phyloP scores from a whole-genome alignment of 805 yeast species.

The Candida alai region DNA sequence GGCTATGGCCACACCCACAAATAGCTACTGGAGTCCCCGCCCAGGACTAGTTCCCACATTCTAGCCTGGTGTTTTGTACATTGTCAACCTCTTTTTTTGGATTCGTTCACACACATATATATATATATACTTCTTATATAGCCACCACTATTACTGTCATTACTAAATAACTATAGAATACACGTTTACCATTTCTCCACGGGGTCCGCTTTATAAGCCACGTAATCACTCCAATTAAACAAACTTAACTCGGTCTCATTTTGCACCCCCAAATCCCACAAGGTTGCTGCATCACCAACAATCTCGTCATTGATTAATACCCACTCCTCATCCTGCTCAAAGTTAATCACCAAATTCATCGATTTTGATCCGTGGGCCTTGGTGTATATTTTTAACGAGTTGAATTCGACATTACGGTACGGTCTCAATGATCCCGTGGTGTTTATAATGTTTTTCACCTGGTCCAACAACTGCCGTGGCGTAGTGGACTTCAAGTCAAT shows the following conservation, averaged over 20 bases:
- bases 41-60: conserved; percentile 1
- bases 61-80: too few relatives aligned
- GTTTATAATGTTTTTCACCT: conserved; percentile 40
- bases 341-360: conserved; percentile 84
- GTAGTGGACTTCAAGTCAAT: conserved; percentile 70
- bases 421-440: conserved; percentile 75
- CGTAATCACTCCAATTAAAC: conserved; percentile 68
- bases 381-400: conserved; percentile 81
- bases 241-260: conserved; percentile 91
- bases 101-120: too few relatives aligned
- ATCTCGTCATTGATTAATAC: conserved; percentile 30
- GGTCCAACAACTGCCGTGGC: conserved; percentile 57
- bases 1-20: neutral
- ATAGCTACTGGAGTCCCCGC: neutral
- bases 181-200: conserved; percentile 76
- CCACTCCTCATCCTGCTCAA: conserved; percentile 79
- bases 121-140: too few relatives aligned
- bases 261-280: conserved; percentile 45
- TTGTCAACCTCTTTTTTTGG: too few relatives aligned
- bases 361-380: conserved; percentile 95
- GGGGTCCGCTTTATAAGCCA: conserved; percentile 71
- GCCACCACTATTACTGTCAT: too few relatives aligned
- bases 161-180: too few relatives aligned
- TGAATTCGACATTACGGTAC: conserved; percentile 68
- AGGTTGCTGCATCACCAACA: conserved; percentile 14